Conservation (phyloP, 441 rosid species). For the Cnidoscolus chayamansa region DNA sequence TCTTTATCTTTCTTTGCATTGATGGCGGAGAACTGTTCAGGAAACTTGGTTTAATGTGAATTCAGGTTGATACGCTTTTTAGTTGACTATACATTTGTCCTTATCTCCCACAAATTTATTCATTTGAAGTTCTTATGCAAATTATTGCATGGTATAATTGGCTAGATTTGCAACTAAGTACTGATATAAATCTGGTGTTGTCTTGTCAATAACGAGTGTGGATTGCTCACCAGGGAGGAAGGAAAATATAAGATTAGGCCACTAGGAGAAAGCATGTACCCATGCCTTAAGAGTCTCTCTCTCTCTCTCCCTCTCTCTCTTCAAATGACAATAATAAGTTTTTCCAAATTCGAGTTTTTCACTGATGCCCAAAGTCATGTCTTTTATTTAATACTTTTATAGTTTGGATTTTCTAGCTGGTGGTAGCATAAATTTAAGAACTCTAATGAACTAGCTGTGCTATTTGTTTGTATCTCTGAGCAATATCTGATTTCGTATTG, state of each 20-base stretch:
- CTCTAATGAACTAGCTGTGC: slow-evolving; percentile 13
- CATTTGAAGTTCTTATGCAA: not conserved
- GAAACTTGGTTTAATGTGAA: not conserved
- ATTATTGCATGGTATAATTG: not conserved
- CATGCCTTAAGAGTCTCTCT: not conserved
- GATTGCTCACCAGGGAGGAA: not conserved
- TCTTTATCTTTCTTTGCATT: not conserved
- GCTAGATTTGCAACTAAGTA: not conserved
- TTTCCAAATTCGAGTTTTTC: not conserved
- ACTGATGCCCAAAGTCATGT: not conserved
- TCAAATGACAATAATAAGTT: too few species aligned
- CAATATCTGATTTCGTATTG: slow-evolving; percentile 19
- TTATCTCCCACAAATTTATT: not conserved
- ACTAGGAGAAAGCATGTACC: not conserved
- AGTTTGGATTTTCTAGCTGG: not conserved
- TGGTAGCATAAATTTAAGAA: slow-evolving; percentile 4
- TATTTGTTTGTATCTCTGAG: slow-evolving; percentile 10
- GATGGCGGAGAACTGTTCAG: not conserved
- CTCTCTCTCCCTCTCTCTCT: too few species aligned
- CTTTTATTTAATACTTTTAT: not conserved
- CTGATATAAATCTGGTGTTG: not conserved
- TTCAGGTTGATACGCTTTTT: not conserved
- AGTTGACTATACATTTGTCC: not conserved
- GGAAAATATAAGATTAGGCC: not conserved
- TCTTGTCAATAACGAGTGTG: not conserved